Evolutionary conservation across 768 basidiomycete genomes (phyloP), one percentile per base, ranked within the genome.

Genomic region (Leucosporidium scottii): DNA sequence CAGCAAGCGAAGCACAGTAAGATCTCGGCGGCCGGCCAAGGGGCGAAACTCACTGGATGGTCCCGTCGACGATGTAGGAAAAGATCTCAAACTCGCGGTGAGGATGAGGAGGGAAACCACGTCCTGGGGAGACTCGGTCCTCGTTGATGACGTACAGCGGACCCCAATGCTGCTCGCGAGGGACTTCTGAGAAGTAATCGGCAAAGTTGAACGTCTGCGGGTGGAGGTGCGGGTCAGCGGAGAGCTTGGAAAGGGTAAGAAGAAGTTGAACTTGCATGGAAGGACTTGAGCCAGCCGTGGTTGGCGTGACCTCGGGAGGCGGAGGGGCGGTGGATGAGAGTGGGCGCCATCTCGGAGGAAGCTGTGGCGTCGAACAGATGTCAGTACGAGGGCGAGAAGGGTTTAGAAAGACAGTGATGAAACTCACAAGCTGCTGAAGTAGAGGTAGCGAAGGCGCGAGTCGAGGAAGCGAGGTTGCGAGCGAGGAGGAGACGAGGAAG

Each of bases 71-170:
- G 17, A 59, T 59, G n/a, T 59, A 48, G 12, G 25, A 28, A 12
- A 48, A 59, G 44, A 18, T 44, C 31, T 13, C 30, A 57, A 39
- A 31, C 30, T 57, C 87, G 39, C 85, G 82, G 75, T 93, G 91
- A 9, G 83, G 82, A 78, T 93, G 90, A 0, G 87, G 87, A 9
- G 88, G 90, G 71, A 94, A 94, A 0, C 93, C 93, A 20, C 84
- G 86, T n/a, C 78, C 74, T 18, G 87, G 79, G 7, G 82, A 83
- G 54, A 92, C 88, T n/a, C 89, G 86, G 73, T 91, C 90, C 77
- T 94, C 93, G 79, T 94, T 94, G 77, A 96, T 86, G 44, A 94
- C 89, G 17, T 91, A 84, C 2, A 94, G 83, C 13, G 84, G 74
- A 1, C 91, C 89, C 69, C 85, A 92, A 3, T 81, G 79, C 54